Conservation (phyloP, 148 eudicot species). For the Hydrangea macrophylla region DNA sequence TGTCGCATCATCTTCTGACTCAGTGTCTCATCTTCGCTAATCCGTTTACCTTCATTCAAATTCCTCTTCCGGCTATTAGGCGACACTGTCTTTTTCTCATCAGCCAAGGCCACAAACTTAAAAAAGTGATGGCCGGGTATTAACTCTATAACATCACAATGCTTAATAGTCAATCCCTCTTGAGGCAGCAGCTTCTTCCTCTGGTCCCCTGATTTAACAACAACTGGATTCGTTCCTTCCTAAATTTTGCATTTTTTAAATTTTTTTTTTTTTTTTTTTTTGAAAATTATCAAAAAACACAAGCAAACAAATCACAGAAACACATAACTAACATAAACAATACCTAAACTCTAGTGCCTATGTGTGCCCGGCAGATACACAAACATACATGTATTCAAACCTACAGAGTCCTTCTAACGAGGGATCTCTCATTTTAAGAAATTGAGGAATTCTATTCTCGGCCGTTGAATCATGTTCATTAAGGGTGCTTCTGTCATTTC, state of each 20-base stretch:
- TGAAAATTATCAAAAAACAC: constrained; percentile 13
- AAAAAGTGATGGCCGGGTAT: constrained; percentile 80
- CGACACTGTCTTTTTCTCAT: constrained; percentile 22
- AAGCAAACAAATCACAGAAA: background rate
- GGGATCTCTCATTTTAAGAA: too few species aligned
- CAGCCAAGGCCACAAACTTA: constrained; percentile 41
- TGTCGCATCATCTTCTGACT: constrained; percentile 45
- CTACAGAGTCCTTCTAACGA: too few species aligned
- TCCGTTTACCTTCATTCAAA: constrained; percentile 16
- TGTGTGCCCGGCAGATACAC: too few species aligned
- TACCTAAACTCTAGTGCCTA: too few species aligned
- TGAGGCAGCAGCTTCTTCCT: constrained; percentile 57
- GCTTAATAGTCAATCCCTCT: constrained; percentile 43
- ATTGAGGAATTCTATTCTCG: too few species aligned
- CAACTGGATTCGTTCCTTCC: constrained; percentile 91
- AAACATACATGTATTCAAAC: too few species aligned
- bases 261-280: too few species aligned
- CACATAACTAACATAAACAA: background rate
- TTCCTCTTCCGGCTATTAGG: constrained; percentile 23
- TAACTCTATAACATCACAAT: constrained; percentile 81
- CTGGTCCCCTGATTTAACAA: constrained; percentile 45
- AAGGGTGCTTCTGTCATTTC: too few species aligned
- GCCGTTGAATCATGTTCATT: too few species aligned
- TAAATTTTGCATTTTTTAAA: constrained; percentile 22
- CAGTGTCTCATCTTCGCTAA: constrained; percentile 17